Evolutionary conservation across 2,329 filamentous ascomycete genomes (phyloP).

Genomic region (Paracamarosporium sp.): DNA sequence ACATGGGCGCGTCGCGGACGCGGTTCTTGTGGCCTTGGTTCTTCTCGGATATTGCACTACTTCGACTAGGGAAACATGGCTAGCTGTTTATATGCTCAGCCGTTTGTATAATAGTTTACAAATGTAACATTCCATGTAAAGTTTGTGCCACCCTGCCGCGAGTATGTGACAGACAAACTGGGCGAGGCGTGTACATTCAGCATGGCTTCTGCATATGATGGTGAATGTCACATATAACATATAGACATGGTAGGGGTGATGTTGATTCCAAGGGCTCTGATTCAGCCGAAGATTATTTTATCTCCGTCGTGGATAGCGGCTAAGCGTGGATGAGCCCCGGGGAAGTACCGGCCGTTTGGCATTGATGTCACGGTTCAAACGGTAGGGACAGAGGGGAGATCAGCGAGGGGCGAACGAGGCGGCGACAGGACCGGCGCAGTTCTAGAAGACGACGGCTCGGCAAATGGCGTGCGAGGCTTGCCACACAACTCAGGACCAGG

Average conservation of each 20-base stretch:
- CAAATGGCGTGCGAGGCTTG: not conserved
- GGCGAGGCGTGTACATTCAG: no score
- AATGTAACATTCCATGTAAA: not conserved
- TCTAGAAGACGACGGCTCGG: conserved; percentile 17
- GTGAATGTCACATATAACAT: not conserved
- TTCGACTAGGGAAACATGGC: not conserved
- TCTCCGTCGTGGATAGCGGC: no score
- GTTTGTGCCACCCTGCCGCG: not conserved
- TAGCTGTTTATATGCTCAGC: conserved; percentile 1
- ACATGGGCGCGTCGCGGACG: not conserved
- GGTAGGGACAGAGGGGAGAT: not conserved
- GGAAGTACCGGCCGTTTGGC: not conserved
- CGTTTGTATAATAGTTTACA: not conserved
- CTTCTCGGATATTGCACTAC: not conserved
- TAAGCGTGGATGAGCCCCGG: no score
- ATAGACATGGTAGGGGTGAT: not conserved
- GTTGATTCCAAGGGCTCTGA: no score
- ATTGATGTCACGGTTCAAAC: not conserved
- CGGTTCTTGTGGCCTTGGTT: not conserved
- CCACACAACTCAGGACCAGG: not conserved
- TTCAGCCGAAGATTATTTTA: no score
- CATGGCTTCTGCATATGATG: no score
- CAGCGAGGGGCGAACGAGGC: not conserved
- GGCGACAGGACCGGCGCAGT: not conserved
- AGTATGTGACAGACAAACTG: no score